Evolutionary conservation across 2,329 filamentous ascomycete species (phyloP).

Genomic region (Claviceps fusiformis): DNA sequence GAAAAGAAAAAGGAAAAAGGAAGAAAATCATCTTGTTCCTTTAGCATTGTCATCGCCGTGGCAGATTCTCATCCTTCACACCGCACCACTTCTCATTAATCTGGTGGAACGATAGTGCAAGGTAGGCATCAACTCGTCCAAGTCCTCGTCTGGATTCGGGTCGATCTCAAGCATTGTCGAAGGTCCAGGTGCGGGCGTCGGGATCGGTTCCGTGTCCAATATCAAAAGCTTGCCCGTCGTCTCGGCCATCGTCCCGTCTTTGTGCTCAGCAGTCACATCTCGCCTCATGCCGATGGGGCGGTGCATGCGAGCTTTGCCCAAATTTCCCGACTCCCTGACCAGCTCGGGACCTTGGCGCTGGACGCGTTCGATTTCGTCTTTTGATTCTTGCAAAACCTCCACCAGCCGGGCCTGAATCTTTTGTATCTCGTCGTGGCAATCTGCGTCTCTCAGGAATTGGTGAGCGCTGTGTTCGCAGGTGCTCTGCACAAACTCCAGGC

Average conservation of each 20-base stretch:
- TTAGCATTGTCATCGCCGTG: too few relatives aligned
- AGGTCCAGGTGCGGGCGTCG: constrained; percentile 6
- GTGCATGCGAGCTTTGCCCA: constrained; percentile 32
- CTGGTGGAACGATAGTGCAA: constrained; percentile 30
- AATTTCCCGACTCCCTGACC: constrained; percentile 24
- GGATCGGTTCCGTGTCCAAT: constrained; percentile 9
- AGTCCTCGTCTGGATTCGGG: constrained; percentile 24
- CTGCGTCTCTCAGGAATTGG: constrained; percentile 76
- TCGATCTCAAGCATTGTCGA: constrained; percentile 20
- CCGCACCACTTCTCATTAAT: constrained; percentile 19
- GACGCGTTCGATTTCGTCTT: constrained; percentile 44
- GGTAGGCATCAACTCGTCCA: constrained; percentile 25
- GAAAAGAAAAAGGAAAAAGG: background rate
- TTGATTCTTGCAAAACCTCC: constrained; percentile 48
- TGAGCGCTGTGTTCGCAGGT: constrained; percentile 80
- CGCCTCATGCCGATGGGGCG: constrained; percentile 40
- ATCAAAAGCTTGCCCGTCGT: constrained; percentile 12
- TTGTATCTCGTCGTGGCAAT: constrained; percentile 64
- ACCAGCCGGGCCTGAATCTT: constrained; percentile 53
- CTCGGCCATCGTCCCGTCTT: constrained; percentile 13
- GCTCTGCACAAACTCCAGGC: constrained; percentile 64
- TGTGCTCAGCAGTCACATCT: constrained; percentile 21
- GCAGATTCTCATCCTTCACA: background rate
- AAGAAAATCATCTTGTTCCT: too few relatives aligned
- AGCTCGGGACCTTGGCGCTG: constrained; percentile 36